phyloP scores from a whole-genome alignment of 2,329 filamentous ascomycete species.

The Diaporthe velutina region DNA sequence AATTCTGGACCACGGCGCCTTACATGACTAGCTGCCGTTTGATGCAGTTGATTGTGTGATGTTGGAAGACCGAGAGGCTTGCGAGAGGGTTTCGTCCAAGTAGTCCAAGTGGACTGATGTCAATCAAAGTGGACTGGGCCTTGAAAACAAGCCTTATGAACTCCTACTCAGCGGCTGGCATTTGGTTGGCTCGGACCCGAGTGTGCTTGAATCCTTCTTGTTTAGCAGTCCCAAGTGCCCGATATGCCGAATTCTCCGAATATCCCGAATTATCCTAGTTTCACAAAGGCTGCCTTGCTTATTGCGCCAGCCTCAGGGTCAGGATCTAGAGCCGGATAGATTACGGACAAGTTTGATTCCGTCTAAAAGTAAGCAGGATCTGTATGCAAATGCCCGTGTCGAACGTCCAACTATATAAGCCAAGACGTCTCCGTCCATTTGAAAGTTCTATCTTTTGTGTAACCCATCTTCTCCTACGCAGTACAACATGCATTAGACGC shows the following conservation, averaged over 20 bases:
- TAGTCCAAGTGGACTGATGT: background rate
- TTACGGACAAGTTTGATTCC: slow-evolving; percentile 10
- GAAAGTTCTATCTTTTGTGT: background rate
- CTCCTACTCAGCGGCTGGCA: background rate
- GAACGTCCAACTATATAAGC: background rate
- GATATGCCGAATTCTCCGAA: slow-evolving; percentile 25
- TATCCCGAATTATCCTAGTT: slow-evolving; percentile 19
- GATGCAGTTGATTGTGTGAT: too few species aligned
- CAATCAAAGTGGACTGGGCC: background rate
- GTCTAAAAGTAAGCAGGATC: background rate
- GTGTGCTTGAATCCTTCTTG: background rate
- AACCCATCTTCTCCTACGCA: background rate
- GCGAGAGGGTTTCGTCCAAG: background rate
- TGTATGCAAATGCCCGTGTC: too few species aligned
- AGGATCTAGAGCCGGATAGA: background rate
- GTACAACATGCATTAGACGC: background rate
- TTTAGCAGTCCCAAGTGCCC: background rate
- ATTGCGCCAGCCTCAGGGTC: background rate
- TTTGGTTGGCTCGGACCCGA: slow-evolving; percentile 5
- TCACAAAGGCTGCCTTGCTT: background rate
- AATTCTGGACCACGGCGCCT: background rate
- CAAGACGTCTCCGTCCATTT: background rate
- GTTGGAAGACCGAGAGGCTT: too few species aligned
- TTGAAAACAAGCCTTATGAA: background rate
- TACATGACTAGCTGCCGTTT: background rate